phyloP scores from a whole-genome alignment of 2,329 filamentous ascomycete genomes.

The Microthyrium microscopicum region DNA sequence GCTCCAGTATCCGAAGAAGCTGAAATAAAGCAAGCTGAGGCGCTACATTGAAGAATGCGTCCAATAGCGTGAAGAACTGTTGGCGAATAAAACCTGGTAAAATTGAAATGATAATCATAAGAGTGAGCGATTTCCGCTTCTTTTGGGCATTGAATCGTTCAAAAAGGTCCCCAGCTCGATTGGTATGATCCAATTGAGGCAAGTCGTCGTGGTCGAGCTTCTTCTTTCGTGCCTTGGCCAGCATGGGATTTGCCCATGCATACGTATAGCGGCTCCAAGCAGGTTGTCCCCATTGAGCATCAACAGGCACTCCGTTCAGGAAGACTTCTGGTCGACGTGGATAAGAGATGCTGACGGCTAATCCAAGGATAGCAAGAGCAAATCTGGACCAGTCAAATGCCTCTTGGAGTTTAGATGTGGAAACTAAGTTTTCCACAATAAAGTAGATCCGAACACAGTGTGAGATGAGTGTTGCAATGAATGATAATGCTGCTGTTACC shows the following conservation, averaged over 20 bases:
- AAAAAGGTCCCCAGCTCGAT: slow-evolving; percentile 9
- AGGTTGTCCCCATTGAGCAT: slow-evolving; percentile 44
- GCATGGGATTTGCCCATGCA: slow-evolving; percentile 41
- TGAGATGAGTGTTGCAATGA: too few relatives aligned
- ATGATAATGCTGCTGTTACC: too few relatives aligned
- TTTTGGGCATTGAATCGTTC: slow-evolving; percentile 7
- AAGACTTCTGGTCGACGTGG: slow-evolving; percentile 7
- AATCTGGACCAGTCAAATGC: too few relatives aligned
- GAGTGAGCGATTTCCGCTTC: slow-evolving; percentile 18
- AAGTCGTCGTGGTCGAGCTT: slow-evolving; percentile 12
- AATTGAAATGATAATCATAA: slow-evolving; percentile 48
- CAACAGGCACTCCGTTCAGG: slow-evolving; percentile 28
- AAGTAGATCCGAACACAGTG: too few relatives aligned
- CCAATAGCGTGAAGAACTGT: slow-evolving; percentile 37
- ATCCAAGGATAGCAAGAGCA: background rate
- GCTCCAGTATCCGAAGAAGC: slow-evolving; percentile 49
- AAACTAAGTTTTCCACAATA: too few relatives aligned
- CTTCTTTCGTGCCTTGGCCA: slow-evolving; percentile 22
- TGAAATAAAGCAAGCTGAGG: slow-evolving; percentile 54
- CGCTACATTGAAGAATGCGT: slow-evolving; percentile 45
- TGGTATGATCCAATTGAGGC: slow-evolving; percentile 7
- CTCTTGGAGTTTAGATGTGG: too few relatives aligned
- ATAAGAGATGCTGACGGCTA: slow-evolving; percentile 3
- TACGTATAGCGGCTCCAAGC: slow-evolving; percentile 48
- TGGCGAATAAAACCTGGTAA: slow-evolving; percentile 39